These are phyloP conservation scores for Stenogyne calaminthoides DNA, from an alignment of 305 asterid genomes.

Conservation along the genomic window DNA sequence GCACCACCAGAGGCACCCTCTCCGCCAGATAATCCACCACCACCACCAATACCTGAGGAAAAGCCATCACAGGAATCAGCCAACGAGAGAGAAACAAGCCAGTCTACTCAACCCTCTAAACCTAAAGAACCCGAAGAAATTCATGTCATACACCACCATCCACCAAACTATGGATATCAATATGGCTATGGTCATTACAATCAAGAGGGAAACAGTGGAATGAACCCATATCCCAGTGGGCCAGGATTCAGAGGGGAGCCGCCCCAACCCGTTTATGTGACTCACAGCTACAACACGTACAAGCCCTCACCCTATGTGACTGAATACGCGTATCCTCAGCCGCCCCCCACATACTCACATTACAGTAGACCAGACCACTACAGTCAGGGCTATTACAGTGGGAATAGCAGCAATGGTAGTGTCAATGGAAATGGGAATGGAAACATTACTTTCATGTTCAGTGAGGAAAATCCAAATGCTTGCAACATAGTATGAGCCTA, in stretches of 20 bases:
- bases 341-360: conserved; percentile 28
- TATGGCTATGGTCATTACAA: conserved; percentile 35
- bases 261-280: conserved; percentile 35
- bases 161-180: conserved; percentile 63
- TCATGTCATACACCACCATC: conserved; percentile 70
- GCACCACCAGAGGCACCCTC: conserved; percentile 36
- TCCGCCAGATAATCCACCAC: conserved; percentile 37
- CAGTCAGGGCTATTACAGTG: conserved; percentile 47
- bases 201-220: no score
- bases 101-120: conserved; percentile 33
- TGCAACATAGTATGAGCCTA: conserved; percentile 58
- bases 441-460: conserved; percentile 64
- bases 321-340: conserved; percentile 48
- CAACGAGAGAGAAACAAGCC: conserved; percentile 36
- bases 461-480: conserved; percentile 89
- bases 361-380: conserved; percentile 50
- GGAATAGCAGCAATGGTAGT: conserved; percentile 24
- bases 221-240: conserved; percentile 22
- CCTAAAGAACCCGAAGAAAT: conserved; percentile 64
- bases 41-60: conserved; percentile 29
- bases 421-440: conserved; percentile 36
- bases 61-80: conserved; percentile 36
- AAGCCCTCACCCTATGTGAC: conserved; percentile 73
- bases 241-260: conserved; percentile 36
- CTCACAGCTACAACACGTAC: conserved; percentile 57